phyloP scores from a whole-genome alignment of 352 stramenopile genomes.

The Globisporangium nunn region DNA sequence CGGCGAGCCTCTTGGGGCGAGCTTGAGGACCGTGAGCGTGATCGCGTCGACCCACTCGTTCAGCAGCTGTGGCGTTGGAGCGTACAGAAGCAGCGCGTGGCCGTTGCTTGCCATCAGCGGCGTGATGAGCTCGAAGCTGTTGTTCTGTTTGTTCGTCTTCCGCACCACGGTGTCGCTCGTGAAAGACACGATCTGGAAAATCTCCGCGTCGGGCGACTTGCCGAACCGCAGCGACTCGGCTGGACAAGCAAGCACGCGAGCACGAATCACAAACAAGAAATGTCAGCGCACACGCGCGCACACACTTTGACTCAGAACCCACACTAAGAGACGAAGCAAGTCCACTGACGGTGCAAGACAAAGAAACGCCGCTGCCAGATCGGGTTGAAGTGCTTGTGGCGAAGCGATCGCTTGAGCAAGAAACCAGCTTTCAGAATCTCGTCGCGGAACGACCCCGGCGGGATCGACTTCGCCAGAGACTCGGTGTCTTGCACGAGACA shows the following conservation, averaged over 20 bases:
- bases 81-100: slow-evolving; percentile 63
- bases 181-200: slow-evolving; percentile 72
- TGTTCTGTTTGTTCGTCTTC: slow-evolving; percentile 69
- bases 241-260: slow-evolving; percentile 10
- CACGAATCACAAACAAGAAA: background rate
- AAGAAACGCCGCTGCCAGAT: slow-evolving; percentile 77
- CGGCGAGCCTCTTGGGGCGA: slow-evolving; percentile 6
- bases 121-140: slow-evolving; percentile 74
- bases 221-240: slow-evolving; percentile 64
- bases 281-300: background rate
- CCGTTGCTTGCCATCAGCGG: slow-evolving; percentile 55
- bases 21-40: slow-evolving; percentile 31
- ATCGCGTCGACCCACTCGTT: slow-evolving; percentile 64
- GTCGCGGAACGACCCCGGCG: slow-evolving; percentile 39
- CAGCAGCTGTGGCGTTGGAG: slow-evolving; percentile 32
- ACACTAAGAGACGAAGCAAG: background rate
- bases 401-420: slow-evolving; percentile 81
- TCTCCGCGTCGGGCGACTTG: slow-evolving; percentile 50
- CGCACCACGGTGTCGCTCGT: slow-evolving; percentile 53
- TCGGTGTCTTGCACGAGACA: slow-evolving; percentile 14
- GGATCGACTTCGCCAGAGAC: slow-evolving; percentile 18
- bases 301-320: background rate
- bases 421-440: slow-evolving; percentile 68
- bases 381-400: slow-evolving; percentile 80
- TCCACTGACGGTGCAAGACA: slow-evolving; percentile 45